phyloP scores from a whole-genome alignment of 805 yeast genomes.

The Priceomyces melissophilus region DNA sequence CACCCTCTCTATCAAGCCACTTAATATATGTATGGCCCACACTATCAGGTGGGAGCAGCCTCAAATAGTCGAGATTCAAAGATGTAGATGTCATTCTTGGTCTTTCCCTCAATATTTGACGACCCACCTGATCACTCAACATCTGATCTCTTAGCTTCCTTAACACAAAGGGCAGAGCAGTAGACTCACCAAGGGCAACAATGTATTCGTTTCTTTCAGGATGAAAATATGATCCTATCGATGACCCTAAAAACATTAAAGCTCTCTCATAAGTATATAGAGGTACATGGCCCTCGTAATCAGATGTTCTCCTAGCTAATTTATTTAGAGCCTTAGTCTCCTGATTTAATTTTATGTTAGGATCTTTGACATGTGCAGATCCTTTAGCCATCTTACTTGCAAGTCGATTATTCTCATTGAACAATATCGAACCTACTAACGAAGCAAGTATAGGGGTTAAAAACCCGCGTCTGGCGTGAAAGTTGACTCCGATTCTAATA shows the following conservation, averaged over 20 bases:
- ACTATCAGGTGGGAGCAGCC: constrained; percentile 60
- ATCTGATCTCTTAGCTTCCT: constrained; percentile 61
- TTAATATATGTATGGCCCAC: constrained; percentile 75
- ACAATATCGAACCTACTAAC: constrained; percentile 26
- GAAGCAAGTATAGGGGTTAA: constrained; percentile 15
- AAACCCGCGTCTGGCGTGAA: constrained; percentile 6
- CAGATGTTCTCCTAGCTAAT: constrained; percentile 40
- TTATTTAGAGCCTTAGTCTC: constrained; percentile 21
- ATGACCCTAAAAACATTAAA: constrained; percentile 66
- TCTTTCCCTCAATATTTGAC: constrained; percentile 70
- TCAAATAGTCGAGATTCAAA: constrained; percentile 59
- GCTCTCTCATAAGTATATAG: constrained; percentile 59
- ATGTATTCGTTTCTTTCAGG: constrained; percentile 75
- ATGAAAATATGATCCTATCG: constrained; percentile 71
- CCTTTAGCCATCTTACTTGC: constrained; percentile 62
- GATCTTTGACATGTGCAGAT: constrained; percentile 38
- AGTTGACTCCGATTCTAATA: background rate
- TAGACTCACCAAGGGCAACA: constrained; percentile 85
- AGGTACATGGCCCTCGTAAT: constrained; percentile 79
- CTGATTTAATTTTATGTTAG: constrained; percentile 28
- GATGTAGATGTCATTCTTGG: constrained; percentile 80
- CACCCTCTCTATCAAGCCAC: constrained; percentile 86
- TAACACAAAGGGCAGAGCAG: constrained; percentile 72
- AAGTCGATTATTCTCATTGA: constrained; percentile 45
- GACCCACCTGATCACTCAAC: constrained; percentile 73